phyloP scores from a whole-genome alignment of 2,329 filamentous ascomycete species.

The Mycosphaerella sp. region DNA sequence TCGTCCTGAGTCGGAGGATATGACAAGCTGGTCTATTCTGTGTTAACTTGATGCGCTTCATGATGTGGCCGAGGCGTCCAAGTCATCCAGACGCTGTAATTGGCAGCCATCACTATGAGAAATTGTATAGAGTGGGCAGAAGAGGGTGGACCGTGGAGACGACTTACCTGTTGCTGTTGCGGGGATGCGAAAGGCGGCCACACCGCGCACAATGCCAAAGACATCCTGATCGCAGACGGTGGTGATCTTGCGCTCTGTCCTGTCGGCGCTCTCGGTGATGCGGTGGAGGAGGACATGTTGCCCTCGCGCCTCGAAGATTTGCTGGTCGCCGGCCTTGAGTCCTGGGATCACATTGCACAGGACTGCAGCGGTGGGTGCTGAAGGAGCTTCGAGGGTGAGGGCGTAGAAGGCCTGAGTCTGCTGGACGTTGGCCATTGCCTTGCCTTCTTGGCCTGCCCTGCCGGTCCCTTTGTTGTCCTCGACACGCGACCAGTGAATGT shows the following conservation, averaged over 20 bases:
- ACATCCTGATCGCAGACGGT: constrained; percentile 87
- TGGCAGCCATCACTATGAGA: constrained; percentile 42
- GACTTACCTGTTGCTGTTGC: constrained; percentile 83
- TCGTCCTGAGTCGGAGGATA: constrained; percentile 90
- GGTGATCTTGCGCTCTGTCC: constrained; percentile 72
- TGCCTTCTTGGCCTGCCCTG: constrained; percentile 37
- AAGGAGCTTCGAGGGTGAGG: constrained; percentile 88
- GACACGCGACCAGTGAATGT: too few relatives aligned
- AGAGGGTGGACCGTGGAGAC: neutral
- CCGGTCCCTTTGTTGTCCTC: too few relatives aligned
- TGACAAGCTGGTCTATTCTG: constrained; percentile 78
- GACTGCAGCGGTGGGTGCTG: constrained; percentile 82
- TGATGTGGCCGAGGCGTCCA: neutral
- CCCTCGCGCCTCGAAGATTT: constrained; percentile 89
- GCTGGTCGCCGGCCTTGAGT: constrained; percentile 84
- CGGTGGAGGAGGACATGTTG: constrained; percentile 83
- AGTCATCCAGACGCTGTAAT: constrained; percentile 14
- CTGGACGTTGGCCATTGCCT: constrained; percentile 85
- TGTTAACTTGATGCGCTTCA: constrained; percentile 10
- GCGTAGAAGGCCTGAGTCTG: constrained; percentile 95
- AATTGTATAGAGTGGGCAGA: constrained; percentile 24
- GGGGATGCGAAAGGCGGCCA: constrained; percentile 84
- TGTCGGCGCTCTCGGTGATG: constrained; percentile 53
- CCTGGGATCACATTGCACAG: constrained; percentile 76
- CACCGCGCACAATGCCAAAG: constrained; percentile 87